Evolutionary conservation across 495 filamentous ascomycete genomes (phyloP).

Genomic region (Hypoxylon cercidicola): DNA sequence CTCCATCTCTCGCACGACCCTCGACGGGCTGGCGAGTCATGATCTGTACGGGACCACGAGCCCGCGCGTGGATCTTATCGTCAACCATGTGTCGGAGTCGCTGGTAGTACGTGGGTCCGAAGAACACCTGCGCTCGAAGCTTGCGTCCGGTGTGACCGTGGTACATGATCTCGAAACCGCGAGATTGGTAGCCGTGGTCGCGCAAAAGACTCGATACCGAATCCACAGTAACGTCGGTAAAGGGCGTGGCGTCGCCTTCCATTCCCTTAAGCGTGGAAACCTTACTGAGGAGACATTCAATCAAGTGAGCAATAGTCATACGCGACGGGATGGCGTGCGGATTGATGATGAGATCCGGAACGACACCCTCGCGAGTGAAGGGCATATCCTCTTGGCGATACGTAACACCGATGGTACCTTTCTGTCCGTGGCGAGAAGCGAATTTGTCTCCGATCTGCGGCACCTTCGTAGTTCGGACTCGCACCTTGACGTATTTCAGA

Average conservation of each 20-base stretch:
- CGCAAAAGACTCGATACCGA: slow-evolving; percentile 90
- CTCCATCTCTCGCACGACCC: slow-evolving; percentile 96
- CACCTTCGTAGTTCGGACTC: slow-evolving; percentile 96
- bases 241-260: slow-evolving; percentile 97
- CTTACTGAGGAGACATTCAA: slow-evolving; percentile 97
- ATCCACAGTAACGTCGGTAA: slow-evolving; percentile 97
- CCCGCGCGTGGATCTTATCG: slow-evolving; percentile 99
- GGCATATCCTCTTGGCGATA: slow-evolving; percentile 99
- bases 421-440: slow-evolving; percentile 98
- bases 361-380: slow-evolving; percentile 90
- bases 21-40: slow-evolving; percentile 98
- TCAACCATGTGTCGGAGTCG: slow-evolving; percentile 99
- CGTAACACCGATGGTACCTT: slow-evolving; percentile 98
- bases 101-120: slow-evolving; percentile 99
- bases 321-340: slow-evolving; percentile 99
- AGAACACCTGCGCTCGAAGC: slow-evolving; percentile 91
- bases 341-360: slow-evolving; percentile 98
- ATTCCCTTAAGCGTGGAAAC: slow-evolving; percentile 88
- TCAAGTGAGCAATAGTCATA: slow-evolving; percentile 99
- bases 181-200: slow-evolving; percentile 92
- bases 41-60: slow-evolving; percentile 95
- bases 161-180: slow-evolving; percentile 98
- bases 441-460: slow-evolving; percentile 99
- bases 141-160: slow-evolving; percentile 97
- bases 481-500: slow-evolving; percentile 92